phyloP scores from a whole-genome alignment of 768 basidiomycete genomes.

The Pleurotus citrinopileatus region DNA sequence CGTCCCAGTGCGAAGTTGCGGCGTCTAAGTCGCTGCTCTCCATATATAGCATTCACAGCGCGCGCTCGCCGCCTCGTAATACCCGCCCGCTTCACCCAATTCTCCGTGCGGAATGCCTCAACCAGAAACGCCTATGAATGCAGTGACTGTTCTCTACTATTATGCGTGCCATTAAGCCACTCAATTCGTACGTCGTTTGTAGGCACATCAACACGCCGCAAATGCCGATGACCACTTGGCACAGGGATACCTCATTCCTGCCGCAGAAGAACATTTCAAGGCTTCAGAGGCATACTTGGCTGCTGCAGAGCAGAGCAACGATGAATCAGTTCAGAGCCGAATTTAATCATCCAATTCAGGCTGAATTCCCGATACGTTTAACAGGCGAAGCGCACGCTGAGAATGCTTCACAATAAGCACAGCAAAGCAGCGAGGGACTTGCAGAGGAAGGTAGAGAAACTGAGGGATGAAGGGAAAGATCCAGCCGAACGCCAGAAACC shows the following conservation, averaged over 20 bases:
- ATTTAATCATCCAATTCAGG: conserved; percentile 12
- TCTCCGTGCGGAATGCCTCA: conserved; percentile 25
- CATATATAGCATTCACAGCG: background rate
- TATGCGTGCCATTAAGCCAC: conserved; percentile 2
- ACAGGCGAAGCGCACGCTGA: conserved; percentile 76
- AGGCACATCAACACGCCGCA: conserved; percentile 83
- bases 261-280: conserved; percentile 70
- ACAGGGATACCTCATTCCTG: conserved; percentile 67
- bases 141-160: conserved; percentile 31
- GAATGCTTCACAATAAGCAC: conserved; percentile 75
- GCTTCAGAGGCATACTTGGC: conserved; percentile 75
- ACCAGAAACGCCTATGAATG: conserved; percentile 49
- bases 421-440: conserved; percentile 68
- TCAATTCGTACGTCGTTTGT: conserved; percentile 12
- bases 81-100: background rate
- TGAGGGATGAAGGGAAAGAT: conserved; percentile 76
- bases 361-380: conserved; percentile 12
- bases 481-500: conserved; percentile 68
- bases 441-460: conserved; percentile 65
- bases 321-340: conserved; percentile 57
- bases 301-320: conserved; percentile 69
- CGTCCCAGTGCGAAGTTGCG: too few relatives aligned
- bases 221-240: conserved; percentile 72
- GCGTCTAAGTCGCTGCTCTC: too few relatives aligned
- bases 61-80: background rate